Base-by-base conservation (phyloP, 225 moss, liverwort and hornwort species). In the Marchantia polymorpha region DNA sequence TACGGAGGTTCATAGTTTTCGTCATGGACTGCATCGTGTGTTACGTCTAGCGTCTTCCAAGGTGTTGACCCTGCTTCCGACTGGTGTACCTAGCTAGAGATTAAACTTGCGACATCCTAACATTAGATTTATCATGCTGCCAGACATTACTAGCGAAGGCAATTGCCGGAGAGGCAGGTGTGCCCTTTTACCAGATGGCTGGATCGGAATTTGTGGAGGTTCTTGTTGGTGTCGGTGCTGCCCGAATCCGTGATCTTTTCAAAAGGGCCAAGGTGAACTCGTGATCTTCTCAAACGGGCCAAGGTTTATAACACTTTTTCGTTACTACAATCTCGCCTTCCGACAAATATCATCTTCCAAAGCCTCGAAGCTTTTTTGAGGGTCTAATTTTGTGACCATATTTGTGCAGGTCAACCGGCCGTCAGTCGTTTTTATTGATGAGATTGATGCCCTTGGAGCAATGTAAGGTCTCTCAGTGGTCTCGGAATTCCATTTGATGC, bases 141-240 rank as follows among this genome's bases (percentile, higher is more conserved):
- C 81, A 88, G 87, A 99, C 97, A 7, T 86, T 99, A 25, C 85
- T 99, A 7, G 97, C 97, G n/a, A 99, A 99, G 79, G 97, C 97
- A 16, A 99, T 99, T 48, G 97, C 97, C 50, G 97, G 97, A 51
- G 97, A 99, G 90, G 97, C 97, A 19, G 97, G 89, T 66, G 97
- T 99, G 15, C 97, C 97, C 22, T 99, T 99, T 67, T 99, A 99
- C 82, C 97, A 95, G 85, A 99, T 99, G 97, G 97, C 97, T 13
- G 97, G 97, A 59, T 99, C 97, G 19, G 97, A 99, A 74, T 99
- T 99, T 66, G 97, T 99, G 19, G 97, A 99, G 87, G 97, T 99
- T 47, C 81, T 99, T 12, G 97, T 99, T 3, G 97, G 97, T 79
- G 97, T 99, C 14, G 97, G 97, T 60, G 97, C 97, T 27, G 97